Evolutionary conservation across 805 yeast species (phyloP), one percentile per base, ranked within the genome.

Genomic region (Nakazawaea anatomiae): DNA sequence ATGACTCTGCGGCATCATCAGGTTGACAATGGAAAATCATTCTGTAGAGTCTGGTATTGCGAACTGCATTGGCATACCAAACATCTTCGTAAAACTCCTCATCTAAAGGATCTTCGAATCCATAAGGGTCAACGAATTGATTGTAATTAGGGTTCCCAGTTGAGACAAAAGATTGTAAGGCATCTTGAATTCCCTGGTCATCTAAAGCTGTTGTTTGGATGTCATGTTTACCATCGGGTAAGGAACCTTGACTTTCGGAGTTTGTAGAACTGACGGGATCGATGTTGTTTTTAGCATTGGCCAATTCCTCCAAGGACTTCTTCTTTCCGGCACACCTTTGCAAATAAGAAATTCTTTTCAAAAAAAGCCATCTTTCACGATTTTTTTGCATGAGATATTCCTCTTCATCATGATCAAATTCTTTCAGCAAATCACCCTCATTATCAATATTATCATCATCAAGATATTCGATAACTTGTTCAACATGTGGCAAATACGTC

Each of bases 1-100:
- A 94, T 0, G 90, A 78, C 28, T 75, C 75, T n/a, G 92, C 98
- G 6, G 80, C 74, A 64, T 92, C 89, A 66, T 94, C 99, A 0
- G 99, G 99, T 63, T 95, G 99, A 55, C 89, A 82, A 56, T 91
- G 91, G 76, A 94, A 94, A 1, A 94, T 87, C 65, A 85, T 73
- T 54, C 97, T 75, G 70, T 79, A 94, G 1, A 95, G 70, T 53
- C 79, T 74, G 0, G 98, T 89, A 61, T 94, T 94, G 59, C 91
- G 76, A 48, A 85, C 71, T 0, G 99, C 97, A 59, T 80, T 81
- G 5, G 84, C 84, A 63, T 75, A 79, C 97, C 97, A 92, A 6
- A 84, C 64, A 58, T 89, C 97, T 58, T 87, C 91, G 60, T 82
- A 89, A 63, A 94, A 94, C 2, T 79, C 79, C n/a, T 79, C 85